A percentile compares a stretch with the other conserved stretches of the same genome.
These are phyloP conservation scores for Anastatica hierochuntica DNA, from an alignment of 345 rosid genomes.

Conservation along the genomic window DNA sequence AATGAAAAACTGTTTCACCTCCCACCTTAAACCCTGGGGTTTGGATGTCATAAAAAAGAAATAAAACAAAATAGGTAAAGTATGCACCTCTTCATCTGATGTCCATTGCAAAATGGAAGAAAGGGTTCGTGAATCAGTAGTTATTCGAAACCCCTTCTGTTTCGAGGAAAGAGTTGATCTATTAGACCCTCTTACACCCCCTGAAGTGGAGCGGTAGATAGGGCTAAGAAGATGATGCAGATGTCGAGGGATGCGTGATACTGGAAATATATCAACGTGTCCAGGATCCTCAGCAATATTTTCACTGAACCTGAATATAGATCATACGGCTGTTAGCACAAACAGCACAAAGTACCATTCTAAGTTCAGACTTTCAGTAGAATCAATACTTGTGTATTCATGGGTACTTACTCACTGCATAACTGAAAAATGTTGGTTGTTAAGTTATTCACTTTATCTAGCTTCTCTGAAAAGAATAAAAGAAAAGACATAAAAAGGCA, in stretches of 20 bases:
- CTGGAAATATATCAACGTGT: constrained; percentile 75
- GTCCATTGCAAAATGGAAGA: constrained; percentile 62
- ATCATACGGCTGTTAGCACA: constrained; percentile 9
- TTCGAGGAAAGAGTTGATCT: constrained; percentile 29
- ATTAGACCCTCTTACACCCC: constrained; percentile 26
- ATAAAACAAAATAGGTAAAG: background rate
- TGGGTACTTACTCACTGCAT: constrained; percentile 58
- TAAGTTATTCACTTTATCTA: constrained; percentile 67
- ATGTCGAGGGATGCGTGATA: constrained; percentile 56
- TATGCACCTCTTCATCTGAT: constrained; percentile 68
- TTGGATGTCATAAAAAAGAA: no score
- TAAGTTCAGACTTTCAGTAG: background rate
- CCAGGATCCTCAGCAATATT: constrained; percentile 73
- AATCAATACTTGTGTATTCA: background rate
- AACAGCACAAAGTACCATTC: background rate
- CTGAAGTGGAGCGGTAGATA: constrained; percentile 30
- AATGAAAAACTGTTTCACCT: background rate
- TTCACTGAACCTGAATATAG: constrained; percentile 55
- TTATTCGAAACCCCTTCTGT: constrained; percentile 57
- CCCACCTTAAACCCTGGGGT: no score
- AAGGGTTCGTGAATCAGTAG: constrained; percentile 53
- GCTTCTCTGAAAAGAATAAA: constrained; percentile 52
- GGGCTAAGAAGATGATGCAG: constrained; percentile 58
- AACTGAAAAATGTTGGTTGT: constrained; percentile 50
- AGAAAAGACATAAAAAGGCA: no score